Conservation (phyloP, 2,329 filamentous ascomycete species). For the Tolypocladium inflatum region DNA sequence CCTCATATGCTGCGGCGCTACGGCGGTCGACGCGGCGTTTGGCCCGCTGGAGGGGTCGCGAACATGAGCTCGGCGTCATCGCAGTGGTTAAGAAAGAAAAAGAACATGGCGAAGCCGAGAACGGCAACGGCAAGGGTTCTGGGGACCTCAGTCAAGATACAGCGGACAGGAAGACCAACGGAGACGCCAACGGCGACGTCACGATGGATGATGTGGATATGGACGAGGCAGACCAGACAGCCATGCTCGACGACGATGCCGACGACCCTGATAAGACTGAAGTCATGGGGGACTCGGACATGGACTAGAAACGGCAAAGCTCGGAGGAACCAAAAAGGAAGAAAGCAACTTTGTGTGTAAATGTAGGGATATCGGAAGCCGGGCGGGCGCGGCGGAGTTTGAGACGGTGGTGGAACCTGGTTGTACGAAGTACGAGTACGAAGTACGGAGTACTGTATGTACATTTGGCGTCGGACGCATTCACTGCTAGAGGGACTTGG, state of each 20-base stretch:
- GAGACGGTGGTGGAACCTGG: neutral
- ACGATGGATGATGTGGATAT: constrained; percentile 44
- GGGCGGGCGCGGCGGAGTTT: neutral
- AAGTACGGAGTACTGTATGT: neutral
- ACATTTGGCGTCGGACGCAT: neutral
- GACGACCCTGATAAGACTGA: constrained; percentile 32
- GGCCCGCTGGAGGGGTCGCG: constrained; percentile 53
- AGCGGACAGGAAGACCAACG: constrained; percentile 13
- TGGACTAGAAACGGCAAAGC: constrained; percentile 12
- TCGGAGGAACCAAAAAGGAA: neutral
- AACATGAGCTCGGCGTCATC: constrained; percentile 36
- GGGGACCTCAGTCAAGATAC: constrained; percentile 11
- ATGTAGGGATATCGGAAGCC: neutral
- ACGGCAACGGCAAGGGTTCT: constrained; percentile 19
- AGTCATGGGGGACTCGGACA: constrained; percentile 24
- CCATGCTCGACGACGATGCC: constrained; percentile 30
- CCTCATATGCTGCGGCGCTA: constrained; percentile 56
- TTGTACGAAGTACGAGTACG: neutral
- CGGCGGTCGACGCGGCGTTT: constrained; percentile 55
- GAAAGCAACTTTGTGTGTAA: neutral
- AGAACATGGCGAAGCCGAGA: constrained; percentile 17
- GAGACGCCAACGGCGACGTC: constrained; percentile 31
- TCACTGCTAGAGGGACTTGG: neutral
- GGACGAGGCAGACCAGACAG: constrained; percentile 34
- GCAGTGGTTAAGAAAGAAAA: constrained; percentile 32